Percentiles rank a stretch among this genome's conserved stretches.
Evolutionary conservation across 2,329 filamentous ascomycete species (phyloP).

Genomic region (Cladosporium sp.): DNA sequence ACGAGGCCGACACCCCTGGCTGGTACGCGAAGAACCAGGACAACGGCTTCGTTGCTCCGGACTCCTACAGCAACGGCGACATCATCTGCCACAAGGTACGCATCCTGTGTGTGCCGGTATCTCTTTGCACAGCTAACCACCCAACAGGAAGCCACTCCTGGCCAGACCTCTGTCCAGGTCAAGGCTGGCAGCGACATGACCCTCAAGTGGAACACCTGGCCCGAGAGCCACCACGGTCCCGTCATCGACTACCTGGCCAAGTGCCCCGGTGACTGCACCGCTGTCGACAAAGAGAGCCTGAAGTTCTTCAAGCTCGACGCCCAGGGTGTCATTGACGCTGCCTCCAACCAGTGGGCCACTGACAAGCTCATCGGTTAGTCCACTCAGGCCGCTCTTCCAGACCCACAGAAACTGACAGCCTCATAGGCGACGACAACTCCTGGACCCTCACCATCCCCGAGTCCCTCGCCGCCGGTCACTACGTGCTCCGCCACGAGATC

Average conservation of each 20-base stretch:
- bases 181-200: conserved; percentile 44
- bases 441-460: conserved; percentile 45
- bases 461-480: conserved; percentile 50
- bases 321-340: conserved; percentile 45
- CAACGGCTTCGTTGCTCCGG: conserved; percentile 27
- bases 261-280: conserved; percentile 50
- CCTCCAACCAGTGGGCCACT: conserved; percentile 46
- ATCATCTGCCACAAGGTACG: conserved; percentile 42
- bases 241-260: conserved; percentile 59
- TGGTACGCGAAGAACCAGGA: conserved; percentile 30
- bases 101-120: background rate
- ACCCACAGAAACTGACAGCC: background rate
- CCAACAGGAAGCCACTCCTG: conserved; percentile 39
- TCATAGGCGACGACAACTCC: conserved; percentile 13
- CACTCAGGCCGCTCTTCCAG: background rate
- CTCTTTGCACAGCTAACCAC: background rate
- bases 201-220: conserved; percentile 46
- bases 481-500: conserved; percentile 55
- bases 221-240: conserved; percentile 57
- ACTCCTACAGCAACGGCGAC: conserved; percentile 19
- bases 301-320: conserved; percentile 60
- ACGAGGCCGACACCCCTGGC: conserved; percentile 3
- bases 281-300: conserved; percentile 47
- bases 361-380: conserved; percentile 40
- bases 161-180: conserved; percentile 47